A percentile compares a stretch with the other conserved stretches of the same genome.
These are phyloP conservation scores for Cercospora janseana DNA, from an alignment of 2,329 filamentous ascomycete species.

Conservation along the genomic window DNA sequence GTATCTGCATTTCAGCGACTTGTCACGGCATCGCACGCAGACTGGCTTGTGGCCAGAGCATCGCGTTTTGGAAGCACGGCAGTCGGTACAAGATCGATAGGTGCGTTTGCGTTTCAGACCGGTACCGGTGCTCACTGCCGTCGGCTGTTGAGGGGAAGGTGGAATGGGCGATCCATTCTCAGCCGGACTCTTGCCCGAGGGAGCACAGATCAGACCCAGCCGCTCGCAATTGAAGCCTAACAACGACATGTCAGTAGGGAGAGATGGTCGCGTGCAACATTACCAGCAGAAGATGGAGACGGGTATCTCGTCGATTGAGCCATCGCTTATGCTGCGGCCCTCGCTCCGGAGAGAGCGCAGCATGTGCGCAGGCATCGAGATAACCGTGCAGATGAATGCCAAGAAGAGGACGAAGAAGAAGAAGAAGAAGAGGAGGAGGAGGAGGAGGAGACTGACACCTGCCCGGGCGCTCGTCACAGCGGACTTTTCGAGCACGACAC, in stretches of 20 bases:
- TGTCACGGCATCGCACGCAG: constrained; percentile 26
- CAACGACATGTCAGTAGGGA: not conserved
- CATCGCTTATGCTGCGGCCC: too few species aligned
- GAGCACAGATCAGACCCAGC: constrained; percentile 25
- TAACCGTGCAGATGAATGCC: not conserved
- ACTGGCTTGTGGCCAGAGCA: constrained; percentile 29
- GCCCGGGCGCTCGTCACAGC: constrained; percentile 25
- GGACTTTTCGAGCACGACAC: constrained; percentile 28
- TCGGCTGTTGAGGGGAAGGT: constrained; percentile 4
- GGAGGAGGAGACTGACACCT: constrained; percentile 12
- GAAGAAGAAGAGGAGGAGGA: not conserved
- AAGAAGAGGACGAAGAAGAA: not conserved
- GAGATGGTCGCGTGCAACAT: too few species aligned
- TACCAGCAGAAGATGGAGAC: not conserved
- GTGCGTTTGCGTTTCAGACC: constrained; percentile 29
- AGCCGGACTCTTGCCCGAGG: constrained; percentile 10
- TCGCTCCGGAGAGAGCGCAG: too few species aligned
- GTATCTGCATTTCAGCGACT: constrained; percentile 25
- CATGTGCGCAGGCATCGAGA: too few species aligned
- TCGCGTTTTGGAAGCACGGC: constrained; percentile 26
- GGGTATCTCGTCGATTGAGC: too few species aligned
- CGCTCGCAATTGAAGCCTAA: constrained; percentile 27
- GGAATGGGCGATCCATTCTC: not conserved
- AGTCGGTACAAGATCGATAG: constrained; percentile 26
- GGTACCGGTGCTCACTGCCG: constrained; percentile 8